These are phyloP conservation scores for Thelonectria rubi DNA, from an alignment of 2,329 filamentous ascomycete species.

Conservation along the genomic window DNA sequence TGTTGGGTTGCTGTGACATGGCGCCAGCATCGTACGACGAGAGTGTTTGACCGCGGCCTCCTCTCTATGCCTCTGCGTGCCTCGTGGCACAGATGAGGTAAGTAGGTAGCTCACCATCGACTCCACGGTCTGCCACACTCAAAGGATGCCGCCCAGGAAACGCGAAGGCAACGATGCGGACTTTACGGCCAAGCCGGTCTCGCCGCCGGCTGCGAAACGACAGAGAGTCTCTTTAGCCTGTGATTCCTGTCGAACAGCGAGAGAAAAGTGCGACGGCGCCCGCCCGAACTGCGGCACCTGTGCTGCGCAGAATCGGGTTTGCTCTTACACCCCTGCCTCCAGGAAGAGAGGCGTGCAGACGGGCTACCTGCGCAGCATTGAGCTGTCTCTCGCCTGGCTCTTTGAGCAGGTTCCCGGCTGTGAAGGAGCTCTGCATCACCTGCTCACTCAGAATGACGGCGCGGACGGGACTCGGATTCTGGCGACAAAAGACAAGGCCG, in stretches of 20 bases:
- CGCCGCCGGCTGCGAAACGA: conserved; percentile 56
- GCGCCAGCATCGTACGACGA: conserved; percentile 33
- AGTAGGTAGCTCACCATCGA: conserved; percentile 26
- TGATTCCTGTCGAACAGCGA: conserved; percentile 72
- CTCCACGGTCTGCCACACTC: conserved; percentile 22
- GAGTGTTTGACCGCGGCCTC: conserved; percentile 12
- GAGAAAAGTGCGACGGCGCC: conserved; percentile 77
- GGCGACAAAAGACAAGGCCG: conserved; percentile 60
- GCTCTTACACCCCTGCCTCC: conserved; percentile 76
- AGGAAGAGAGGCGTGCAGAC: conserved; percentile 83
- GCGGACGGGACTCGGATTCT: conserved; percentile 55
- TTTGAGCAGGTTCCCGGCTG: conserved; percentile 69
- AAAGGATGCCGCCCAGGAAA: conserved; percentile 53
- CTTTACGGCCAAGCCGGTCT: conserved; percentile 34
- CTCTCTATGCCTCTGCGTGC: conserved; percentile 37
- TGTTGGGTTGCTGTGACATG: conserved; percentile 35
- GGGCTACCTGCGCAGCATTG: conserved; percentile 80
- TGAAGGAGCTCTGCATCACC: conserved; percentile 64
- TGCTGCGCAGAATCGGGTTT: conserved; percentile 67
- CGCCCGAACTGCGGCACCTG: conserved; percentile 75
- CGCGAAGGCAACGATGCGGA: conserved; percentile 43
- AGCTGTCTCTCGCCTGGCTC: conserved; percentile 72
- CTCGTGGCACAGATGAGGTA: conserved; percentile 38
- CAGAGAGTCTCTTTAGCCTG: conserved; percentile 75
- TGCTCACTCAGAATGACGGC: conserved; percentile 58